Conservation (phyloP, 768 basidiomycete species). For the Russula ochroleuca region DNA sequence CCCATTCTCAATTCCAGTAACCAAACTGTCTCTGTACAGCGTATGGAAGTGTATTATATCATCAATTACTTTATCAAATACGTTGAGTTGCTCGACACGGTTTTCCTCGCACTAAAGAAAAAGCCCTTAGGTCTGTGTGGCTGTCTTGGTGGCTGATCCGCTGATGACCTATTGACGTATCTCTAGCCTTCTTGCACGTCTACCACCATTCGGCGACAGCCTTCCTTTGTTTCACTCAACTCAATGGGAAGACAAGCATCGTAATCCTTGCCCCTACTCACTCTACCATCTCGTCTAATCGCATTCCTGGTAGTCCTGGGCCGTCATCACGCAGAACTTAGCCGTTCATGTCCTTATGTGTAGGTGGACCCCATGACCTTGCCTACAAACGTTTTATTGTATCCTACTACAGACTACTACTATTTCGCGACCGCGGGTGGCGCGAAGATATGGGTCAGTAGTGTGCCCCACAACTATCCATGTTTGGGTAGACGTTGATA, state of each 20-base stretch:
- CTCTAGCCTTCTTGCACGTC: slow-evolving; percentile 89
- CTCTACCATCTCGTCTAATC: not conserved
- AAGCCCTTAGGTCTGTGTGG: slow-evolving; percentile 81
- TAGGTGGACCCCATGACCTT: slow-evolving; percentile 41
- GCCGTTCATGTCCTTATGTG: slow-evolving; percentile 97
- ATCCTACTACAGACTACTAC: slow-evolving; percentile 75
- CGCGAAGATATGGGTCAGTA: slow-evolving; percentile 86
- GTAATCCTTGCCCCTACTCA: slow-evolving; percentile 37
- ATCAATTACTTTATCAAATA: slow-evolving; percentile 99
- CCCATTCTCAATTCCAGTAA: slow-evolving; percentile 4
- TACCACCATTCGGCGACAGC: slow-evolving; percentile 99
- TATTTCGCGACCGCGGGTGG: slow-evolving; percentile 98
- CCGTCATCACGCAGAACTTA: slow-evolving; percentile 87
- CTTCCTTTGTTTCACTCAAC: slow-evolving; percentile 87
- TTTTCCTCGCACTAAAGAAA: slow-evolving; percentile 97
- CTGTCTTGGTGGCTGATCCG: not conserved
- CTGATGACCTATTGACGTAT: slow-evolving; percentile 7
- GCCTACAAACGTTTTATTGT: slow-evolving; percentile 8
- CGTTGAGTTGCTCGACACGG: slow-evolving; percentile 91
- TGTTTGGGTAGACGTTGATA: not conserved
- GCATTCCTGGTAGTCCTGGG: slow-evolving; percentile 73
- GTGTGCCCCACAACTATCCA: not conserved
- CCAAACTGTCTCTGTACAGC: slow-evolving; percentile 41
- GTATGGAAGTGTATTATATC: slow-evolving; percentile 95
- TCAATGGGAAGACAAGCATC: slow-evolving; percentile 91